phyloP scores from a whole-genome alignment of 73 alveolate species.

The Uronychia binucleata region DNA sequence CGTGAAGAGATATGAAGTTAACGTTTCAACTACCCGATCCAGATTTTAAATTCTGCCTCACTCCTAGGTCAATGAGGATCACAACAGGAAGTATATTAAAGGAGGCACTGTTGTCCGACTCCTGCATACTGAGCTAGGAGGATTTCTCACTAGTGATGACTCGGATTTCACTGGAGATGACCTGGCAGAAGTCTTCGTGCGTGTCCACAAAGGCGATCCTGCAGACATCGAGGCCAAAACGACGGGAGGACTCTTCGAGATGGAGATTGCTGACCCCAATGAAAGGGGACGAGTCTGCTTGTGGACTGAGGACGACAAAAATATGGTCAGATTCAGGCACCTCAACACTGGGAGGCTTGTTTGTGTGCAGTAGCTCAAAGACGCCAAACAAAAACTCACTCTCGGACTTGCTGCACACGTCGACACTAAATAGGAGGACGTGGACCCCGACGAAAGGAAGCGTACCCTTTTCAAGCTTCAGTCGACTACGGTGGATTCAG shows the following conservation, averaged over 20 bases:
- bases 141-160: slow-evolving; percentile 60
- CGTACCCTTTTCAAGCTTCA: slow-evolving; percentile 38
- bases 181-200: slow-evolving; percentile 64
- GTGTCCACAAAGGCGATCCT: slow-evolving; percentile 55
- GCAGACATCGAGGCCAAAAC: slow-evolving; percentile 46
- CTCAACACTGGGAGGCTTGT: slow-evolving; percentile 59
- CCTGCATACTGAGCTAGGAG: slow-evolving; percentile 67
- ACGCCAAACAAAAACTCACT: slow-evolving; percentile 7
- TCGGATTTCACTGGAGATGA: slow-evolving; percentile 58
- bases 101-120: slow-evolving; percentile 61
- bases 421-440: neutral
- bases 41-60: slow-evolving; percentile 43
- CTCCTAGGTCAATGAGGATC: slow-evolving; percentile 33
- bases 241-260: slow-evolving; percentile 43
- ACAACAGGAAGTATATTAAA: slow-evolving; percentile 21
- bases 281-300: slow-evolving; percentile 41
- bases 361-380: slow-evolving; percentile 24
- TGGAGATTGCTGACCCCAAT: slow-evolving; percentile 40
- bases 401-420: slow-evolving; percentile 53
- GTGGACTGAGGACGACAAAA: slow-evolving; percentile 17
- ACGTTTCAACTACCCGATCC: slow-evolving; percentile 48
- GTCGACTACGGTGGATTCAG: slow-evolving; percentile 62
- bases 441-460: neutral
- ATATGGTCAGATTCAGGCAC: slow-evolving; percentile 53
- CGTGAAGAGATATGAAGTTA: slow-evolving; percentile 40